Evolutionary conservation across 148 eudicot genomes (phyloP), one percentile per base, ranked within the genome.

Genomic region (Pharnaceum exiguum): DNA sequence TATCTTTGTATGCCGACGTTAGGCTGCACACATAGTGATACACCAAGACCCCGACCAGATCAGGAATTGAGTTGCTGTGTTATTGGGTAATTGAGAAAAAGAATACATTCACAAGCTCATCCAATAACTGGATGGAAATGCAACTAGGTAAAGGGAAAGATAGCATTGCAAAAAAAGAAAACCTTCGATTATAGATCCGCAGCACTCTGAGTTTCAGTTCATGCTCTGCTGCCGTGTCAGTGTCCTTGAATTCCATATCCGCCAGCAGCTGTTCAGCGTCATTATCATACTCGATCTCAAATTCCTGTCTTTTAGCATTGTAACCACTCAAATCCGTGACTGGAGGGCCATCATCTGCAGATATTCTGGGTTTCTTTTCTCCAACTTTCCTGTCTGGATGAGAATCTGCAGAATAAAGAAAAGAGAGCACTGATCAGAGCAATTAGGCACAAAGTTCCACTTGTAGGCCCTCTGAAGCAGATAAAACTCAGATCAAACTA

Each of bases 191-290:
- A 78, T 90, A 90, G 47, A 84, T 86, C 13, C 72, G 84, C 69
- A 87, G 60, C 26, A 90, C 84, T 32, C 79, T 72, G 17, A 90
- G 70, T 62, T 90, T 90, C 48, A 90, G 57, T 74, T 86, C 84
- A 61, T 77, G 82, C 52, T 90, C 97, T 56, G 83, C 84, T 54
- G 76, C 81, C 31, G 82, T 72, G 67, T 90, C 97, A 12, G 86
- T 66, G 16, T 90, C 97, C 71, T 90, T 90, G 40, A 90, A 86
- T 74, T 90, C 95, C 95, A 90, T 86, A 63, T 86, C 97, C 37
- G 95, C 91, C 42, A 90, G 75, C 52, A 90, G 39, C 74, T 86
- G 97, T 66, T 90, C 97, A 62, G 97, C 97, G 71, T 90, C 97
- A 76, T 90, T 86, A 65, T 90, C 97, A 68, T 90, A 90, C 60